Base-by-base conservation (phyloP, 805 yeast genomes). In the Wickerhamomyces pijperi region DNA sequence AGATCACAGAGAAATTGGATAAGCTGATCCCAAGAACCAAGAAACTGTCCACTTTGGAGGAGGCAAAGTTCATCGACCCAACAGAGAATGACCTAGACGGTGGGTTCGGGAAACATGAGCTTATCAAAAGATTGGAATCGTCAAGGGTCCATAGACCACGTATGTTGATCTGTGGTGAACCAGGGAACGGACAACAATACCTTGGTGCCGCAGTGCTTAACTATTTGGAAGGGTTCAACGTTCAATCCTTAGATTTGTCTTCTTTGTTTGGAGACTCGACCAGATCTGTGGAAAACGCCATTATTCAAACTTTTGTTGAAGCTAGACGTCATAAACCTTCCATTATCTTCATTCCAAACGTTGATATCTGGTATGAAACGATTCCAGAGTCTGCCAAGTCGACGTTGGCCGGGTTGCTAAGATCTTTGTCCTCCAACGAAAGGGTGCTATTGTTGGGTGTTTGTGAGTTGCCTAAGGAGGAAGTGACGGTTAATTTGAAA, bases 291-390 rank as follows among this genome's bases (percentile, higher is more conserved):
- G 98, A 92, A 56, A 81, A 85, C 52, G 71, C 82, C 1, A 69
- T 87, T 17, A 83, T 90, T 21, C 95, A 85, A 54, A 70, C 82
- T 32, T 80, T 92, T 51, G 67, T 82, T 18, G 98, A 92, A 59
- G 92, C 94, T 5, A 74, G 83, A 46, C 74, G 94, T 53, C 94
- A 90, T 46, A 82, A 82, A 42, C 98, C 97, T 0, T 74, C 95
- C 8, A 79, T 92, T 14, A 62, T 92, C 2, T 82, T 74, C 54
- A 74, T 92, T 37, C 96, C 97, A 3, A 82, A 82, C 51, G 62
- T 86, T 38, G 86, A 86, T 42, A 71, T 78, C 9, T 86, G 95
- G 87, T 64, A 70, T 39, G 67, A 63, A 11, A 78, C 84, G 4
- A 70, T 84, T 31, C 74, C 86, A 0, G 75, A 70, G 12, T 67